These are phyloP conservation scores for Candida suzukii DNA, from an alignment of 805 yeast species.

Conservation along the genomic window DNA sequence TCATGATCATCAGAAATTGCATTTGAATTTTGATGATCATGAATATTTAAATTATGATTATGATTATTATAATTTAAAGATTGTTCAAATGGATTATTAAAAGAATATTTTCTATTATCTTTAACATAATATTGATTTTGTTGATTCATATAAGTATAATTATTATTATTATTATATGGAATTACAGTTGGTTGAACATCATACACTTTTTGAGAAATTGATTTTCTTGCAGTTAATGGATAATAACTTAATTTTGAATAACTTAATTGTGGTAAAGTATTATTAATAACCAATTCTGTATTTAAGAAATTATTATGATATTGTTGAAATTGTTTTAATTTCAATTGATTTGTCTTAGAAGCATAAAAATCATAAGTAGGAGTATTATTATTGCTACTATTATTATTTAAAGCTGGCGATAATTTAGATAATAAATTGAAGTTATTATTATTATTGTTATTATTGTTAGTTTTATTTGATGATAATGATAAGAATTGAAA, in stretches of 20 bases:
- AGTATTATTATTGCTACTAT: constrained; percentile 3
- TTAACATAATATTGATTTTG: too few species aligned
- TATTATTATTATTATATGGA: constrained; percentile 13
- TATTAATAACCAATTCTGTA: too few species aligned
- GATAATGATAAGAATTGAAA: not conserved
- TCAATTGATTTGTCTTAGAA: not conserved
- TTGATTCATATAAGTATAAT: constrained; percentile 20
- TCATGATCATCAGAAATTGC: constrained; percentile 8
- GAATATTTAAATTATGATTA: not conserved
- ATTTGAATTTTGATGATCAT: constrained; percentile 9
- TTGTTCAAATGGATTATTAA: constrained; percentile 11
- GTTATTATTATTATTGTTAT: not conserved
- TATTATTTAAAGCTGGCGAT: too few species aligned
- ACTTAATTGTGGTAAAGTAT: constrained; percentile 49
- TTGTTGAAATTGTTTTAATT: not conserved
- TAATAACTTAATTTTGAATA: constrained; percentile 36
- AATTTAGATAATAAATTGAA: constrained; percentile 10
- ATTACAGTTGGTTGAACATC: constrained; percentile 32
- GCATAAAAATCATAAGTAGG: constrained; percentile 1
- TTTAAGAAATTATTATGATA: not conserved
- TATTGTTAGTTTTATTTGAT: not conserved
- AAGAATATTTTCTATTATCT: constrained; percentile 16
- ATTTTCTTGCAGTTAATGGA: constrained; percentile 23
- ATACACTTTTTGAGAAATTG: constrained; percentile 32
- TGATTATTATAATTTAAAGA: not conserved